Base-by-base conservation (phyloP, 179 eudicot species). In the Vitellaria paradoxa region DNA sequence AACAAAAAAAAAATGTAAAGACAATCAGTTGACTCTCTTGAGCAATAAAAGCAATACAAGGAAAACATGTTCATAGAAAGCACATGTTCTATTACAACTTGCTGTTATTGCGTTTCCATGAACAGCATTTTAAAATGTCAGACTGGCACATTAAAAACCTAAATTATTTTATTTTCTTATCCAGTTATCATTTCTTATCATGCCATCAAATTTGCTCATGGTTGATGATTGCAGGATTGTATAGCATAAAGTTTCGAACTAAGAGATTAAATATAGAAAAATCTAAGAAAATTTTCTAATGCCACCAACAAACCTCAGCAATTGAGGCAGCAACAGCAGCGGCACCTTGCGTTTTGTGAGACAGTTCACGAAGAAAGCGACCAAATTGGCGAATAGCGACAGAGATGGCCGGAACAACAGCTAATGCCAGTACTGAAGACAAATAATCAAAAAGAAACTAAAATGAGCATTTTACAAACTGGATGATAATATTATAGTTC, bases 311-410 rank as follows among this genome's bases (percentile, higher is more conserved):
- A 69, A 94, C 98, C 96, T 90, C 98, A 53, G 98, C 98, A 84
- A 94, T 94, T 75, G 98, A 94, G 73, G 97, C 84, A 78, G 98
- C 92, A 61, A 90, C 93, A 9, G 98, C 98, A 77, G 98, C 98
- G 45, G 98, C 98, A 80, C 91, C 91, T 89, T 94, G 98, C 81
- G 97, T 92, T 78, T 86, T 85, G 77, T 94, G 96, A 9, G 98
- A 87, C 68, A 92, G 93, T 72, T 94, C 97, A 74, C 93, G 95
- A 67, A 94, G 86, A 85, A 84, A 94, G 49, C 96, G 95, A 10
- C 98, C 98, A 79, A 94, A 94, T 77, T 84, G 76, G 62, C 96
- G 93, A 3, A 94, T 93, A 70, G 84, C 90, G 53, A 94, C 78
- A 9, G 91, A 92, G 50, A 94, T 88, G 56, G 84, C 88, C 52